Conservation (phyloP, 176 grass and related monocot species). For the Avena sativa region DNA sequence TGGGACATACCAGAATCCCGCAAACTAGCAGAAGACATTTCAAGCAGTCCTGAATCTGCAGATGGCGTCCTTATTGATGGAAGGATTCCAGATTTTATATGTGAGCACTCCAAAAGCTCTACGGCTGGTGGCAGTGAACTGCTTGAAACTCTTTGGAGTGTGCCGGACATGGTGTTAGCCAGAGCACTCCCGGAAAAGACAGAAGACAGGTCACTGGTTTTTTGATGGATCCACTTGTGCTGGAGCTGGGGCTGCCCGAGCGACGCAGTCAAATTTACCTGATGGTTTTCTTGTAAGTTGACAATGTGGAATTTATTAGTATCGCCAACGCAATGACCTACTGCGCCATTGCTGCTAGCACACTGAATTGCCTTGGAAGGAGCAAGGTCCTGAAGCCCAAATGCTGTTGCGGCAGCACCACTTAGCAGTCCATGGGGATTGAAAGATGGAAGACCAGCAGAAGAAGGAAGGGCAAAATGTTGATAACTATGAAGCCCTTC, state of each 20-base stretch:
- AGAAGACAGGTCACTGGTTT: slow-evolving; percentile 48
- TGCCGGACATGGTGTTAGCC: slow-evolving; percentile 41
- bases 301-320: slow-evolving; percentile 57
- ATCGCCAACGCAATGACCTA: slow-evolving; percentile 49
- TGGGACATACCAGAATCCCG: slow-evolving; percentile 45
- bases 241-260: slow-evolving; percentile 57
- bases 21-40: slow-evolving; percentile 45
- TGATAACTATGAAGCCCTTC: slow-evolving; percentile 75
- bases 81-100: slow-evolving; percentile 44
- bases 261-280: slow-evolving; percentile 44
- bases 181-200: slow-evolving; percentile 52
- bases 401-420: slow-evolving; percentile 39
- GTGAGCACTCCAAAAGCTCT: slow-evolving; percentile 53
- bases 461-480: slow-evolving; percentile 55
- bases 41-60: slow-evolving; percentile 46
- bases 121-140: slow-evolving; percentile 47
- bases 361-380: slow-evolving; percentile 57
- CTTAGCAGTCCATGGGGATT: slow-evolving; percentile 61
- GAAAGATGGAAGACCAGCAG: slow-evolving; percentile 66
- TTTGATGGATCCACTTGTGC: slow-evolving; percentile 66
- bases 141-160: slow-evolving; percentile 54
- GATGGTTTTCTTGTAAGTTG: slow-evolving; percentile 55
- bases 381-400: slow-evolving; percentile 63
- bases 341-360: slow-evolving; percentile 36
- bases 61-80: slow-evolving; percentile 43